Percentiles rank a stretch among this genome's conserved stretches.
These are phyloP conservation scores for Xenosphaeropsis pyriputrescens DNA, from an alignment of 2,329 filamentous ascomycete genomes.

Conservation along the genomic window DNA sequence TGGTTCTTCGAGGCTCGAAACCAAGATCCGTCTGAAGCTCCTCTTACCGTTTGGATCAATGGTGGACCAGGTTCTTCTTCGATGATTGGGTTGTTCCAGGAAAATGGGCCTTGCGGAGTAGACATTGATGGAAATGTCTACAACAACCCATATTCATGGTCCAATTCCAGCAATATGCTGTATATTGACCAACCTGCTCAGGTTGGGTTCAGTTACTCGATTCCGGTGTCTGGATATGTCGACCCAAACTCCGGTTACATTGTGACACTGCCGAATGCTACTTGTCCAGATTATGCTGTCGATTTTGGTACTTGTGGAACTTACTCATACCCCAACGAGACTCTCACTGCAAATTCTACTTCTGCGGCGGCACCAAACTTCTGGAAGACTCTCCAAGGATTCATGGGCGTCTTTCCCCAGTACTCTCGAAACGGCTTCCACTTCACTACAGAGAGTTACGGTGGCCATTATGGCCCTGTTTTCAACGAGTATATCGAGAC, in stretches of 20 bases:
- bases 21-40: conserved; percentile 28
- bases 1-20: conserved; percentile 30
- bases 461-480: conserved; percentile 41
- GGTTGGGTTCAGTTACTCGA: conserved; percentile 43
- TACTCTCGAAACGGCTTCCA: conserved; percentile 33
- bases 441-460: conserved; percentile 41
- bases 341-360: conserved; percentile 36
- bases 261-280: conserved; percentile 27
- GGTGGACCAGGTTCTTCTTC: conserved; percentile 50
- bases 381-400: conserved; percentile 46
- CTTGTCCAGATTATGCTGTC: conserved; percentile 33
- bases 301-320: conserved; percentile 32
- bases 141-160: conserved; percentile 42
- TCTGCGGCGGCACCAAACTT: conserved; percentile 38
- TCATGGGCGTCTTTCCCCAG: conserved; percentile 44
- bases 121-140: conserved; percentile 20
- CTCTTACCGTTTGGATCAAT: conserved; percentile 48
- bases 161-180: conserved; percentile 37
- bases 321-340: conserved; percentile 33
- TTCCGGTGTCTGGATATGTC: conserved; percentile 2
- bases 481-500: conserved; percentile 42
- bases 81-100: conserved; percentile 46
- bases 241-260: conserved; percentile 16
- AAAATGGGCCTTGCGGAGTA: conserved; percentile 32
- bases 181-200: conserved; percentile 45